A percentile compares a stretch with the other conserved stretches of the same genome.
These are phyloP conservation scores for Pythium vanterpoolii DNA, from an alignment of 352 stramenopile genomes.

Conservation along the genomic window DNA sequence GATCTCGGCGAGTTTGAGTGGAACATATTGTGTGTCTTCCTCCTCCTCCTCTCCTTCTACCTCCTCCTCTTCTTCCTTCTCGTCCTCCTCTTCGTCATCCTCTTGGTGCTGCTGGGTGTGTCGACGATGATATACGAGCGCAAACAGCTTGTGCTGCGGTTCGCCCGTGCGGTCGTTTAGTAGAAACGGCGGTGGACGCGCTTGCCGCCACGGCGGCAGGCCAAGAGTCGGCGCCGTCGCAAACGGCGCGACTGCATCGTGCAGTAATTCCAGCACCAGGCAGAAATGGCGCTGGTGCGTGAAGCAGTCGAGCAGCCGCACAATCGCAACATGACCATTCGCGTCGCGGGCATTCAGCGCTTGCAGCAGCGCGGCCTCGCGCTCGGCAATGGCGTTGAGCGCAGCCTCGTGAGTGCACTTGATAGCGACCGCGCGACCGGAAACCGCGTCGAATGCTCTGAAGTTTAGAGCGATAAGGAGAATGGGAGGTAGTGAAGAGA, in stretches of 20 bases:
- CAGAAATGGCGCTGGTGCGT: conserved; percentile 49
- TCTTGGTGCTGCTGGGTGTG: not conserved
- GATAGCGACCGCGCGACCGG: conserved; percentile 51
- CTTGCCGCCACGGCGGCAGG: conserved; percentile 72
- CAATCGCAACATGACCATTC: conserved; percentile 38
- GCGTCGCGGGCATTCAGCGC: conserved; percentile 38
- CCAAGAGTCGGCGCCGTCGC: conserved; percentile 73
- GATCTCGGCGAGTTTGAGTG: conserved; percentile 37
- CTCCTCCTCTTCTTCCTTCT: not conserved
- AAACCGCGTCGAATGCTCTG: conserved; percentile 49
- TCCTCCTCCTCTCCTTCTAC: not conserved
- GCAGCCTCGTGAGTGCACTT: conserved; percentile 55
- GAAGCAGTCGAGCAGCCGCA: conserved; percentile 59
- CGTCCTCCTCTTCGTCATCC: not conserved
- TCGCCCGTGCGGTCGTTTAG: conserved; percentile 79
- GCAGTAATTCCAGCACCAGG: conserved; percentile 69
- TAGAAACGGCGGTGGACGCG: conserved; percentile 67
- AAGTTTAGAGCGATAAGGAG: not conserved
- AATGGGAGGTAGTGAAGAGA: not conserved
- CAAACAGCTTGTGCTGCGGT: conserved; percentile 65
- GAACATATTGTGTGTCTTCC: not conserved
- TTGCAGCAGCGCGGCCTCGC: conserved; percentile 46
- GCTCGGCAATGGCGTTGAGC: conserved; percentile 54
- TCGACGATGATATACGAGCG: conserved; percentile 51
- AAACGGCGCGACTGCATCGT: conserved; percentile 91